A percentile compares a stretch with the other conserved stretches of the same genome.
phyloP scores from a whole-genome alignment of 306 rosid genomes.

The Boehmeria nivea region DNA sequence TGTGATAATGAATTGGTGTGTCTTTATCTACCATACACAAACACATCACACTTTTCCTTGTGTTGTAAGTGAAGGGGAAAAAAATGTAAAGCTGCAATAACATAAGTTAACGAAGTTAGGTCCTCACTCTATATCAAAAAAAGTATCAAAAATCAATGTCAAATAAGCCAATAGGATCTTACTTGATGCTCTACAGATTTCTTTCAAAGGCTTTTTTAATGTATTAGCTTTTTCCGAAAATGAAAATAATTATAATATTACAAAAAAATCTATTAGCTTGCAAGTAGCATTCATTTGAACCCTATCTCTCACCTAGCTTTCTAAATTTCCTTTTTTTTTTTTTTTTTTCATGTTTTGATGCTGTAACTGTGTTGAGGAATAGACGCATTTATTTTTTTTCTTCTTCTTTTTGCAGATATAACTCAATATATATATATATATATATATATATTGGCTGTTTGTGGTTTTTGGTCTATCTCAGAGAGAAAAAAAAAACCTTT shows the following conservation, averaged over 20 bases:
- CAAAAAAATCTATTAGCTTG: neutral
- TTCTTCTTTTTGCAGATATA: too few relatives aligned
- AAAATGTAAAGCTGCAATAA: neutral
- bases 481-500: too few relatives aligned
- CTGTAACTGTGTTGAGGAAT: neutral
- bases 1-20: neutral
- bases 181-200: neutral
- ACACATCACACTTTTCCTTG: constrained; percentile 12
- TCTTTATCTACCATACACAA: neutral
- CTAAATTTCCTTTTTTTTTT: too few relatives aligned
- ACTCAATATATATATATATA: too few relatives aligned
- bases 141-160: constrained; percentile 3
- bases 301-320: neutral
- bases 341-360: neutral
- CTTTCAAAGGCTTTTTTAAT: constrained; percentile 7
- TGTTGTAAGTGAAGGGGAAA: constrained; percentile 17
- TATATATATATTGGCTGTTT: too few relatives aligned
- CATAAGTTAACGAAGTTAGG: constrained; percentile 22
- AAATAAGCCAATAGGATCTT: constrained; percentile 17
- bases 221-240: neutral
- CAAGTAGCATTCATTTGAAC: constrained; percentile 1
- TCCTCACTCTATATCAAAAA: constrained; percentile 13
- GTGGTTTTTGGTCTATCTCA: too few relatives aligned
- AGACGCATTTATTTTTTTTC: too few relatives aligned
- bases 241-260: neutral